Base-by-base conservation (phyloP, 768 basidiomycete genomes). In the Phanerodontia chrysosporium region DNA sequence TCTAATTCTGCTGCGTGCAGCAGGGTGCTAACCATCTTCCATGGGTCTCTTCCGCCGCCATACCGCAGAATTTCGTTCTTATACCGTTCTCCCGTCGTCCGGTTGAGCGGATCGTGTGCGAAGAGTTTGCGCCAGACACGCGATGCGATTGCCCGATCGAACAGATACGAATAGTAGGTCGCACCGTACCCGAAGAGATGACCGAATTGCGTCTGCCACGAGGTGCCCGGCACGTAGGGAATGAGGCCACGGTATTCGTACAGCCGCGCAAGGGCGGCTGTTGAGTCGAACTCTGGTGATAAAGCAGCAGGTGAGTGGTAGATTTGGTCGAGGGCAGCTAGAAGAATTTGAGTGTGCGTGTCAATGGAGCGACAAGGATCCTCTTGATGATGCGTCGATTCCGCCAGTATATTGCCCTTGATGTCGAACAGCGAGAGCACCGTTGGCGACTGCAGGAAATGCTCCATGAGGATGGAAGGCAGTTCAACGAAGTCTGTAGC, bases 401-500 rank as follows among this genome's bases (percentile, higher is more conserved):
- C 76, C 5, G 73, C 51, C 0, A 74, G 66, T 3, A 78, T 75
- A 13, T 79, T 78, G 18, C 75, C 76, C n/a, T 84, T 75, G 7
- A 74, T 66, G 62, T 84, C 81, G 67, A 94, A 92, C 18, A 96
- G 83, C 5, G 89, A 84, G 24, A 98, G 83, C 28, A 98, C 92
- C 14, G 76, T 72, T 0, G 92, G 84, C 0, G 95, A 96, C 44
- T 83, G 88, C 44, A 96, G 82, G 78, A 99, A 98, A 69, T 95
- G 93, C 70, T 99, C 97, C 97, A 98, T 98, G 22, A 99, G 83
- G 66, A 98, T 95, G 10, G 96, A 98, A 0, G 97, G 97, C 6
- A 99, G 78, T 69, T 99, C 97, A 58, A 98, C 96, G 67, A 99
- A 97, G 70, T 99, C 97, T 0, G 97, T 99, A 0, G 97, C 92